Evolutionary conservation across 768 basidiomycete genomes (phyloP).

Genomic region (Suillus americanus): DNA sequence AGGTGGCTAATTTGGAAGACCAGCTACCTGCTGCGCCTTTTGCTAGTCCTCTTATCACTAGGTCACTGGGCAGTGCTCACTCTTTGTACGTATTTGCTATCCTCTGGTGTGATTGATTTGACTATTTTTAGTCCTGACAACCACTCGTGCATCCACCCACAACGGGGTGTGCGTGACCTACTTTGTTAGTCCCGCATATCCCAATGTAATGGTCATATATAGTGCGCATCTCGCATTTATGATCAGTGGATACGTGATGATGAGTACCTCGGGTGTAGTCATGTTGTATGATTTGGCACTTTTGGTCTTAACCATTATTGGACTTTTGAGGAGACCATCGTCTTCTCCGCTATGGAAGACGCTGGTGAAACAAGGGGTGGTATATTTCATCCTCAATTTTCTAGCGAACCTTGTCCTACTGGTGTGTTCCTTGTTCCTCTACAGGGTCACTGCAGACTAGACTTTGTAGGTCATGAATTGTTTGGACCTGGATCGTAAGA

Average conservation of each 20-base stretch:
- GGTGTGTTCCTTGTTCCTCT: neutral
- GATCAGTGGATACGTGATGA: neutral
- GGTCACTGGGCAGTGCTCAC: neutral
- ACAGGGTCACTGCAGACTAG: too few species aligned
- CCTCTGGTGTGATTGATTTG: neutral
- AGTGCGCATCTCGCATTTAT: neutral
- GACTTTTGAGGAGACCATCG: neutral
- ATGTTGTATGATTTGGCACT: neutral
- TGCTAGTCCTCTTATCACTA: neutral
- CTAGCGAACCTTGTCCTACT: neutral
- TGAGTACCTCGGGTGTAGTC: neutral
- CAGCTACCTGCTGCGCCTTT: neutral
- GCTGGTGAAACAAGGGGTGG: neutral
- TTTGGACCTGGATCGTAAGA: neutral
- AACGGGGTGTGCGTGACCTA: neutral
- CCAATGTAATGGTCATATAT: neutral
- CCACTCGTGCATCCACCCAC: too few species aligned
- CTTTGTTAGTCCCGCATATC: neutral
- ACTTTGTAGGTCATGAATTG: neutral
- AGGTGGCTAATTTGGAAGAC: constrained; percentile 2
- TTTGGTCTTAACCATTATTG: neutral
- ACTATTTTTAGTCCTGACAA: neutral
- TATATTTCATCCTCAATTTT: neutral
- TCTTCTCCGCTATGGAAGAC: neutral
- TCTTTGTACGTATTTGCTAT: neutral